Percentiles rank a stretch among this genome's conserved stretches.
These are phyloP conservation scores for Populus davidiana DNA, from an alignment of 345 rosid genomes.

Conservation along the genomic window DNA sequence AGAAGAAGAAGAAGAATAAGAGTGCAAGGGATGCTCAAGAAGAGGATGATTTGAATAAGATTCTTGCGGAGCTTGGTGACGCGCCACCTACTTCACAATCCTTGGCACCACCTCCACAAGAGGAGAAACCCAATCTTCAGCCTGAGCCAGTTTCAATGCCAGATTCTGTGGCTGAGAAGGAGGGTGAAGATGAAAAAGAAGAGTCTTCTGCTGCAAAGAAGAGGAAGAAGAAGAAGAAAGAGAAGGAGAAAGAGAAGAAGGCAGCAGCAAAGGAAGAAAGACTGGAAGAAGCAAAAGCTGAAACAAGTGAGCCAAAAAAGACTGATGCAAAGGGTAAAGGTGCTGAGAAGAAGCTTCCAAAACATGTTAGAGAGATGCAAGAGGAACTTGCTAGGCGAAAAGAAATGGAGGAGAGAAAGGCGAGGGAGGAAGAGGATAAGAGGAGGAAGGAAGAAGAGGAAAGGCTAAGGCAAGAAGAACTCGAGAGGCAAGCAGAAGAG, in stretches of 20 bases:
- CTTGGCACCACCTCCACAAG: constrained; percentile 36
- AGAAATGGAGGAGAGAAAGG: constrained; percentile 75
- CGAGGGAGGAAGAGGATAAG: constrained; percentile 85
- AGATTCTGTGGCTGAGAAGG: constrained; percentile 55
- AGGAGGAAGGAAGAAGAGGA: constrained; percentile 90
- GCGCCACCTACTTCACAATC: constrained; percentile 37
- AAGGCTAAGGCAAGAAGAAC: constrained; percentile 70
- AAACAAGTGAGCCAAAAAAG: constrained; percentile 50
- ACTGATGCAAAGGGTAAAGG: constrained; percentile 72
- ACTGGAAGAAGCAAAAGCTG: constrained; percentile 44
- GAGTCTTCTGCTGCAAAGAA: constrained; percentile 86
- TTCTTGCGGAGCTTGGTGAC: constrained; percentile 88
- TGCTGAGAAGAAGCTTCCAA: constrained; percentile 81
- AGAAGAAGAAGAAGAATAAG: constrained; percentile 77
- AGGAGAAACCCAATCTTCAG: constrained; percentile 50
- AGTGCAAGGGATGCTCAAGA: constrained; percentile 86
- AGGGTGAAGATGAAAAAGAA: constrained; percentile 62
- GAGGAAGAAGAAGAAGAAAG: constrained; percentile 83
- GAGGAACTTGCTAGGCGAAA: constrained; percentile 78
- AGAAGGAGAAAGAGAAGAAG: constrained; percentile 72
- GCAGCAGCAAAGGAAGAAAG: constrained; percentile 53
- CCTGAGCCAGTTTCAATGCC: constrained; percentile 37
- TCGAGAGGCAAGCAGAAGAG: constrained; percentile 89
- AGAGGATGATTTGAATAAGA: constrained; percentile 90
- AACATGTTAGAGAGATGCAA: constrained; percentile 95